A percentile compares a stretch with the other conserved stretches of the same genome.
phyloP scores from a whole-genome alignment of 1,284 basidiomycete species.

The Cryptococcus wingfieldii region DNA sequence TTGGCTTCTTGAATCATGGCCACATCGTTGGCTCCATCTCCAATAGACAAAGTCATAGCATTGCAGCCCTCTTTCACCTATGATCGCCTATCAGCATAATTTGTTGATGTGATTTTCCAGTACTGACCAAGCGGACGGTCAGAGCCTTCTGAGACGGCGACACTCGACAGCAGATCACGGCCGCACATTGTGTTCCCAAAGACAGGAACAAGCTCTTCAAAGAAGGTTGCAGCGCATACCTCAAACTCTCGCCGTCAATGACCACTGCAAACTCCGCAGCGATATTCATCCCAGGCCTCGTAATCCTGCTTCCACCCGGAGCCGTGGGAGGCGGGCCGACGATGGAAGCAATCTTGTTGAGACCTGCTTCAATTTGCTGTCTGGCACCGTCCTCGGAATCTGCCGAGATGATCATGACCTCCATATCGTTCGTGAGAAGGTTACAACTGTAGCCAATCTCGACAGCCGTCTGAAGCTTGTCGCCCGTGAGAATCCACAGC shows the following conservation, averaged over 20 bases:
- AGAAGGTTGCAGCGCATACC: constrained; percentile 70
- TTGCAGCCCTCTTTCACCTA: constrained; percentile 91
- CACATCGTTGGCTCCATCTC: constrained; percentile 65
- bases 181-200: constrained; percentile 91
- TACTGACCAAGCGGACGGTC: constrained; percentile 79
- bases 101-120: not conserved
- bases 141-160: constrained; percentile 94
- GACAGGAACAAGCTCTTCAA: constrained; percentile 84
- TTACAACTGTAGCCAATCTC: constrained; percentile 95
- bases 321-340: constrained; percentile 52
- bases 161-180: constrained; percentile 95
- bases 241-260: constrained; percentile 90
- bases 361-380: constrained; percentile 81
- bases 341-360: constrained; percentile 89
- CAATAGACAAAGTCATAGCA: constrained; percentile 95
- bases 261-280: constrained; percentile 75
- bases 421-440: constrained; percentile 78
- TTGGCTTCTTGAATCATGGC: constrained; percentile 88
- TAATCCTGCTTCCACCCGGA: constrained; percentile 29
- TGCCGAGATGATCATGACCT: constrained; percentile 93
- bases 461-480: constrained; percentile 96
- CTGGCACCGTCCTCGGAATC: constrained; percentile 70
- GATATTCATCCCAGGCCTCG: constrained; percentile 15
- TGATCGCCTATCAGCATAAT: constrained; percentile 5
- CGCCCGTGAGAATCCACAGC: constrained; percentile 74